Base-by-base conservation (phyloP, 805 yeast species). In the Cyberlindnera nakhonratchasimensis region DNA sequence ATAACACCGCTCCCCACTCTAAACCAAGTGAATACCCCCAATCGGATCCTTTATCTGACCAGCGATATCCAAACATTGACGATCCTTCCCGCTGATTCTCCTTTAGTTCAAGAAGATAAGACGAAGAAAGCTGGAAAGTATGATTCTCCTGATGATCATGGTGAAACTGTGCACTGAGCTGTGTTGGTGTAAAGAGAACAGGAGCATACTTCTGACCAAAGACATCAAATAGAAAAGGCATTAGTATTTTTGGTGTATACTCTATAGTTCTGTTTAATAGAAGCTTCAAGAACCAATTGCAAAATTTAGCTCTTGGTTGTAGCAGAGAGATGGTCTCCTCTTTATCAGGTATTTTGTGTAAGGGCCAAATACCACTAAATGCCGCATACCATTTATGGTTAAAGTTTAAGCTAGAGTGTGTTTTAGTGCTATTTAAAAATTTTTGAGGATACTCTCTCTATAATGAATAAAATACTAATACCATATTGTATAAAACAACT, bases 161-260 rank as follows among this genome's bases (percentile, higher is more conserved):
- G 2, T 17, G 14, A 3, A 44, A 37, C 21, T 39, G 44, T n/a
- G 47, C 43, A 3, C 29, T 14, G 11, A 39, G 20, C 21, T 40
- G 34, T 19, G 39, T 14, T 12, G 44, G 30, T 11, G 47, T 44
- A 3, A 35, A 30, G 17, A 44, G 38, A 4, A 44, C 14, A 6
- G 42, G 42, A 3, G 35, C 10, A 17, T 42, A 39, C 32, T 40
- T 44, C 35, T 40, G 41, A 2, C 47, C 47, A 24, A 44, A 33
- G 11, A 42, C 44, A 11, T 39, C 38, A 14, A 31, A 44, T 6
- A 44, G 41, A 18, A 44, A 24, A 1, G 43, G 44, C 44, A 44
- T 43, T 28, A n/a, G 10, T 13, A 11, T 16, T 11, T 10, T n/a
- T 21, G 20, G 9, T 29, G 20, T 17, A n/a, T 13, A 11, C 20